These are phyloP conservation scores for Pezicula carpinea DNA, from an alignment of 2,329 filamentous ascomycete species.

Conservation along the genomic window DNA sequence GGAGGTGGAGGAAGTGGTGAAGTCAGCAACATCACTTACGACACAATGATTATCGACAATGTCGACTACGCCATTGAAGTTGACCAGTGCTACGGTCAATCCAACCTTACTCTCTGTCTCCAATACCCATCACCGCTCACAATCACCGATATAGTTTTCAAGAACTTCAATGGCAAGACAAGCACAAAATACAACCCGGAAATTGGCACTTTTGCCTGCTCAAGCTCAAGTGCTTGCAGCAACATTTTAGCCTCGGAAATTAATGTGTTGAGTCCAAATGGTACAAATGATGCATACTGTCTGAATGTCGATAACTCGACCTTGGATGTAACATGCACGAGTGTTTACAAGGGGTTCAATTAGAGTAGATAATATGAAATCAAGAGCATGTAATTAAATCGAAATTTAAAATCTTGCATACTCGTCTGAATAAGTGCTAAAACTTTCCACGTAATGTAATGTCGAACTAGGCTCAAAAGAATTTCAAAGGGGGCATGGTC, in stretches of 20 bases:
- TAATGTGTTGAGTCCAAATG: slow-evolving; percentile 42
- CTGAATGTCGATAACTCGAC: slow-evolving; percentile 35
- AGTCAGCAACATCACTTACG: slow-evolving; percentile 64
- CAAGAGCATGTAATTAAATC: not conserved
- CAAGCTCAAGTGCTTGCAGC: slow-evolving; percentile 39
- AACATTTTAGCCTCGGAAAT: slow-evolving; percentile 45
- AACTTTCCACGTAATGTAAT: no score
- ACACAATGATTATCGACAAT: slow-evolving; percentile 54
- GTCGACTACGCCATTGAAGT: slow-evolving; percentile 62
- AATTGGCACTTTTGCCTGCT: slow-evolving; percentile 44
- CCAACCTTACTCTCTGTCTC: slow-evolving; percentile 56
- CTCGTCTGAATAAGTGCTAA: no score
- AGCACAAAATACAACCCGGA: slow-evolving; percentile 37
- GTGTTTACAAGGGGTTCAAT: slow-evolving; percentile 23
- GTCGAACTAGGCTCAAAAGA: no score
- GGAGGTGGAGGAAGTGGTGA: slow-evolving; percentile 60
- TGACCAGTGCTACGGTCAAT: slow-evolving; percentile 62
- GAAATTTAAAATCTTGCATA: no score
- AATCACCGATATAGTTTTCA: slow-evolving; percentile 52
- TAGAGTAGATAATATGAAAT: slow-evolving; percentile 4
- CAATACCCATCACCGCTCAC: slow-evolving; percentile 49
- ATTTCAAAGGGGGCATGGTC: no score
- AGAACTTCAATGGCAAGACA: slow-evolving; percentile 51
- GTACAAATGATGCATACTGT: slow-evolving; percentile 38
- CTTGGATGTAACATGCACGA: slow-evolving; percentile 32